Conservation (phyloP, 106 monocot species). For the Hemerocallis citrina region DNA sequence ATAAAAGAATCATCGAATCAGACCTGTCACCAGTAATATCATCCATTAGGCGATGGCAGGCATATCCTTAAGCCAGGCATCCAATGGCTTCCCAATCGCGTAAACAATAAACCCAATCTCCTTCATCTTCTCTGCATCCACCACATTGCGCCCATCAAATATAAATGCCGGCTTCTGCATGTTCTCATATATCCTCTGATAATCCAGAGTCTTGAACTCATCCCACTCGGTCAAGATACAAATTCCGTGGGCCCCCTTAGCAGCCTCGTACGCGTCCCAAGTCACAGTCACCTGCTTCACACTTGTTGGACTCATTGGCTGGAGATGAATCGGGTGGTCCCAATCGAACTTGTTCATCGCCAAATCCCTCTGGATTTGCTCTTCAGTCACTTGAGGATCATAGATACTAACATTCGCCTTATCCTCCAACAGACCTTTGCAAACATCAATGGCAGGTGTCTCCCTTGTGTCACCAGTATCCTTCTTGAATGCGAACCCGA, state of each 20-base stretch:
- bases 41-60: constrained; percentile 10
- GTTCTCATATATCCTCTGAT: constrained; percentile 12
- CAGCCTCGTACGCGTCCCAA: constrained; percentile 21
- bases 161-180: constrained; percentile 27
- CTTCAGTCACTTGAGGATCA: constrained; percentile 31
- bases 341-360: constrained; percentile 44
- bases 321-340: constrained; percentile 42
- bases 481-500: constrained; percentile 49
- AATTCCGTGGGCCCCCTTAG: constrained; percentile 17
- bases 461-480: constrained; percentile 46
- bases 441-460: constrained; percentile 43
- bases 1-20: constrained; percentile 2
- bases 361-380: constrained; percentile 45
- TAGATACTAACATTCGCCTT: constrained; percentile 20
- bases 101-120: constrained; percentile 46
- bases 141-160: constrained; percentile 25
- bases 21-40: background rate
- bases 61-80: constrained; percentile 43
- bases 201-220: constrained; percentile 23
- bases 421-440: constrained; percentile 30
- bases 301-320: constrained; percentile 37
- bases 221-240: constrained; percentile 24
- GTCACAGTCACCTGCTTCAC: constrained; percentile 12
- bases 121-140: constrained; percentile 27
- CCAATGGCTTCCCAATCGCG: constrained; percentile 42